phyloP scores from a whole-genome alignment of 441 rosid genomes.

The Kokia cookei region DNA sequence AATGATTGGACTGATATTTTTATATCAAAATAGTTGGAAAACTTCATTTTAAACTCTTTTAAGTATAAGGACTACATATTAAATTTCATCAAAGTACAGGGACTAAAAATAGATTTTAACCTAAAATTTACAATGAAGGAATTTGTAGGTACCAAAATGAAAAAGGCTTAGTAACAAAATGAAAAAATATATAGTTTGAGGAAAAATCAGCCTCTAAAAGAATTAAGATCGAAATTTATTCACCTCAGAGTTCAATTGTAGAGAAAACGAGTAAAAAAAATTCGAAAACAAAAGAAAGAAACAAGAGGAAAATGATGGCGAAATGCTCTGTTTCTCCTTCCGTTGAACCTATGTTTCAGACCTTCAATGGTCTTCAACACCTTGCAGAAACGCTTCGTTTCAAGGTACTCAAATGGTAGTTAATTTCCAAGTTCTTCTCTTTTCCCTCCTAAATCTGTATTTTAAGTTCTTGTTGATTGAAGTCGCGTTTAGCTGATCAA shows the following conservation, averaged over 20 bases:
- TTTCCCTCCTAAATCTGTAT: not conserved
- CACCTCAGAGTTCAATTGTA: not conserved
- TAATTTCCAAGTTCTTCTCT: not conserved
- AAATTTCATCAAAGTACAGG: too few relatives aligned
- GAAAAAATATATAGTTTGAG: too few relatives aligned
- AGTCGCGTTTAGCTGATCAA: not conserved
- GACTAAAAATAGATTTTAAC: too few relatives aligned
- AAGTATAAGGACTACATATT: too few relatives aligned
- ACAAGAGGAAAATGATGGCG: slow-evolving; percentile 23
- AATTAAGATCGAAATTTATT: too few relatives aligned
- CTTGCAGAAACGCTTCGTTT: slow-evolving; percentile 67
- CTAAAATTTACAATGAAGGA: too few relatives aligned
- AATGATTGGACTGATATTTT: too few relatives aligned
- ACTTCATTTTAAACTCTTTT: too few relatives aligned
- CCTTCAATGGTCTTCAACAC: slow-evolving; percentile 50
- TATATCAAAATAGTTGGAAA: too few relatives aligned
- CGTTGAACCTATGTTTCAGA: slow-evolving; percentile 42
- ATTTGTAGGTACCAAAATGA: too few relatives aligned
- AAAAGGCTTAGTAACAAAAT: too few relatives aligned
- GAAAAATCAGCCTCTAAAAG: too few relatives aligned
- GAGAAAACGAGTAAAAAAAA: not conserved
- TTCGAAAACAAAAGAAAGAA: not conserved
- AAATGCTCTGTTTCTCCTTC: slow-evolving; percentile 29
- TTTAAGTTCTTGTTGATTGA: not conserved
- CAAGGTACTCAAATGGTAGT: slow-evolving; percentile 34